phyloP scores from a whole-genome alignment of 2,329 filamentous ascomycete genomes.

The Ceratocystis albifundus region DNA sequence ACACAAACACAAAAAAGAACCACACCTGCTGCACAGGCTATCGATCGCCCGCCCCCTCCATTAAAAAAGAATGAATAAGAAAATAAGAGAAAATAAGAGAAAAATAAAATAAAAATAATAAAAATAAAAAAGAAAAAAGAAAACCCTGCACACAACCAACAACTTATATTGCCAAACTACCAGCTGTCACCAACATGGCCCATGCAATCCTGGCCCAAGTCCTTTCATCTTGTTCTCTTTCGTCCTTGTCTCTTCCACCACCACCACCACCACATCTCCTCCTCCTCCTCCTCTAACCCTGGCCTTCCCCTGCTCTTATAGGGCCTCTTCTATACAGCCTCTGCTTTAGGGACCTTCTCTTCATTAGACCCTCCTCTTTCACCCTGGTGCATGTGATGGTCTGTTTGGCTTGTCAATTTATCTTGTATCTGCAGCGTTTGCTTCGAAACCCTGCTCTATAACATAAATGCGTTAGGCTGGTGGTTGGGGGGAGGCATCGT shows the following conservation, averaged over 20 bases:
- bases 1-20: not conserved
- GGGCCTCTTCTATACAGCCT: not conserved
- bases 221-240: not conserved
- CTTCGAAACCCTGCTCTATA: not conserved
- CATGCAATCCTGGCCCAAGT: slow-evolving; percentile 7
- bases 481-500: not conserved
- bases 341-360: not conserved
- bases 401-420: slow-evolving; percentile 1
- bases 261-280: not conserved
- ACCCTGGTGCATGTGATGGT: not conserved
- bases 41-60: not conserved
- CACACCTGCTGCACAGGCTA: not conserved
- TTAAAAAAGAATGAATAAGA: not conserved
- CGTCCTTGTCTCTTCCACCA: not conserved
- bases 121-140: not conserved
- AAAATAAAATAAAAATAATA: no score
- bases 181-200: slow-evolving; percentile 15
- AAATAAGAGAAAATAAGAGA: no score
- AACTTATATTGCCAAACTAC: not conserved
- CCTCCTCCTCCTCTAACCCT: not conserved
- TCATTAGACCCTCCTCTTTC: not conserved
- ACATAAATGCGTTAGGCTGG: not conserved
- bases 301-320: not conserved
- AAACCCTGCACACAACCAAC: not conserved
- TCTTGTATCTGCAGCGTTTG: not conserved